These are phyloP conservation scores for Amesomyces nigricolor DNA, from an alignment of 2,329 filamentous ascomycete genomes.

Conservation along the genomic window DNA sequence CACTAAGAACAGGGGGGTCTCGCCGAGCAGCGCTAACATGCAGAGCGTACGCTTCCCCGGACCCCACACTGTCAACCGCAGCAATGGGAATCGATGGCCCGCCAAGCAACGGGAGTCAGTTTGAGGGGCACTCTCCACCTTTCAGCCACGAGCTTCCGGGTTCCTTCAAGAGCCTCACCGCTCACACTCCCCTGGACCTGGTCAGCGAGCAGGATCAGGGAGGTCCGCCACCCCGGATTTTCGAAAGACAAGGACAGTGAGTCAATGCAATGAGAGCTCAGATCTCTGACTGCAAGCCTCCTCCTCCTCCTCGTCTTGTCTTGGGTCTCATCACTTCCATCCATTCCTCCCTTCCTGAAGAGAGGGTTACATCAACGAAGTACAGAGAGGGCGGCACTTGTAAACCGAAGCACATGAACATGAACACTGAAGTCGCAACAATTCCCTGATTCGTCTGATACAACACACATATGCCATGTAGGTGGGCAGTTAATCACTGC, in stretches of 20 bases:
- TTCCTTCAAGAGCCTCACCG: constrained; percentile 12
- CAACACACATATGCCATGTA: background rate
- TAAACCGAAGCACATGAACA: too few species aligned
- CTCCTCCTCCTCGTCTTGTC: background rate
- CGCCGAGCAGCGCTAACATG: background rate
- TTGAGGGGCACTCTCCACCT: constrained; percentile 1
- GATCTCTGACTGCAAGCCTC: constrained; percentile 1
- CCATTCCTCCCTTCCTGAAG: too few species aligned
- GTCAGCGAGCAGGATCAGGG: too few species aligned
- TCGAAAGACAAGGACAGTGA: background rate
- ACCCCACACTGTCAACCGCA: constrained; percentile 7
- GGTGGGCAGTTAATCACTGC: background rate
- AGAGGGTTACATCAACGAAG: too few species aligned
- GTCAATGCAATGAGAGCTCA: background rate
- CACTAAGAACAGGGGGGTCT: background rate
- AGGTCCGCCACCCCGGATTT: constrained; percentile 3
- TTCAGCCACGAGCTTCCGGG: background rate
- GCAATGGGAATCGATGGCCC: too few species aligned
- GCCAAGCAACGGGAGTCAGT: constrained; percentile 2
- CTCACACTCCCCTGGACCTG: background rate
- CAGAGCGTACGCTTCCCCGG: constrained; percentile 12
- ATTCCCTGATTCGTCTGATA: background rate
- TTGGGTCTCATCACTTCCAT: too few species aligned
- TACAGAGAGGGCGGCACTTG: too few species aligned
- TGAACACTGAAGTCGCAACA: too few species aligned